phyloP scores from a whole-genome alignment of 2,329 filamentous ascomycete genomes.

The Xylaria sp. region DNA sequence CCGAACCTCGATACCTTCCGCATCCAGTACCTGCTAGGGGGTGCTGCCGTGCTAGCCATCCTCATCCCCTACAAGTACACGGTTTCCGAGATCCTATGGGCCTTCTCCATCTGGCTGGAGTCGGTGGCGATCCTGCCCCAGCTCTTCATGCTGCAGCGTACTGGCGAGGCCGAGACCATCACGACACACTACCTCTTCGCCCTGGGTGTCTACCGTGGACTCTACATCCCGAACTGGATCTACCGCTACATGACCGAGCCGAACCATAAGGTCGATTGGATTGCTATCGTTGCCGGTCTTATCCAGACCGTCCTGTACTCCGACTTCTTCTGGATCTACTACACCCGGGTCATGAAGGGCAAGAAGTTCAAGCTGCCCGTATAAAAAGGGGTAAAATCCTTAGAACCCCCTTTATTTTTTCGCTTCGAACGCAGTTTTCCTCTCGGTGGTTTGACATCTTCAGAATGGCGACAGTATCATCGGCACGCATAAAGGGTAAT shows the following conservation, averaged over 20 bases:
- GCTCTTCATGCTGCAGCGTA: constrained; percentile 96
- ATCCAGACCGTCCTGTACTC: constrained; percentile 94
- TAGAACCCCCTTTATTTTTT: background rate
- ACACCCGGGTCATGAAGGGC: constrained; percentile 87
- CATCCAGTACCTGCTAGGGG: constrained; percentile 86
- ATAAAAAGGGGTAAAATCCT: constrained; percentile 37
- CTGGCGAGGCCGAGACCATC: constrained; percentile 98
- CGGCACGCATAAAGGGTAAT: background rate
- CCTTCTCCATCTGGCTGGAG: constrained; percentile 98
- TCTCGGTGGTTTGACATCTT: background rate
- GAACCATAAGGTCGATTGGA: constrained; percentile 71
- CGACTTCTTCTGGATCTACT: constrained; percentile 99
- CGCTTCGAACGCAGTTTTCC: background rate
- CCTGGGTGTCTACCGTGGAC: constrained; percentile 79
- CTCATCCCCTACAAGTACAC: constrained; percentile 83
- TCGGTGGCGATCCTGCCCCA: constrained; percentile 94
- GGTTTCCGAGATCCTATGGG: constrained; percentile 83
- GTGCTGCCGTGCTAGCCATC: constrained; percentile 70
- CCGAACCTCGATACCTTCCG: constrained; percentile 97
- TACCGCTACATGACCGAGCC: constrained; percentile 77
- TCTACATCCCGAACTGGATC: constrained; percentile 99
- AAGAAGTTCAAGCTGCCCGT: constrained; percentile 85
- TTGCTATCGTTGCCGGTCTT: constrained; percentile 82
- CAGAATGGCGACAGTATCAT: background rate
- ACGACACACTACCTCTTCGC: constrained; percentile 97